Base-by-base conservation (phyloP, 129 eudicot genomes). In the Flaveria sonorensis region DNA sequence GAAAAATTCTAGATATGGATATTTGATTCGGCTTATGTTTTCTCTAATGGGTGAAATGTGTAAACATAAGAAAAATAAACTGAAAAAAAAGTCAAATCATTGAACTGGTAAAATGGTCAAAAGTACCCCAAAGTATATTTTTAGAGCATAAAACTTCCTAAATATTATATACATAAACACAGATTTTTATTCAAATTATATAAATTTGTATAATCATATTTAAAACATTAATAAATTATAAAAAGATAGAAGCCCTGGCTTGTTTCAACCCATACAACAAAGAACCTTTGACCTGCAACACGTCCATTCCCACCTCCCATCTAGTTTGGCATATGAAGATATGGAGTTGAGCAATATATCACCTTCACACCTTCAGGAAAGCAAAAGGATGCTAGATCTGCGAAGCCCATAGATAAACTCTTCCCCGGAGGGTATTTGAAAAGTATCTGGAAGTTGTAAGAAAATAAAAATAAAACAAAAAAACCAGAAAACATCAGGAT, bases 321-420 rank as follows among this genome's bases (percentile, higher is more conserved):
- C 64, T 57, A 20, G 30, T 57, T 57, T 57, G 64, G 15, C 64
- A 60, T 60, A 60, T 24, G 10, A 23, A 60, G 64, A 23, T 60
- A 24, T 12, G 10, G 46, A 63, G 45, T 63, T 30, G 69, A 63
- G 69, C 69, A 63, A 63, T 63, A 36, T 3, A 63, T 63, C 69
- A 63, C 69, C 69, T 30, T 16, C 43, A 63, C 69, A 63, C 69
- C 69, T 63, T 63, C 69, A 30, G 69, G 69, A 30, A 63, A 63
- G 69, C 69, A 63, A 63, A 63, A 63, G 23, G 69, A 63, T 28
- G 69, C 69, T 63, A 63, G 32, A 63, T 63, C 69, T 14, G 69
- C 19, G 30, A 63, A 7, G 5, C 45, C 69, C 69, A 63, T 63
- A 62, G 68, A 62, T 30, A 62, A 62, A 42, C 7, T 28, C 43